Percentiles rank a stretch among this genome's conserved stretches.
phyloP scores from a whole-genome alignment of 768 basidiomycete species.

The Scleroderma bovista region DNA sequence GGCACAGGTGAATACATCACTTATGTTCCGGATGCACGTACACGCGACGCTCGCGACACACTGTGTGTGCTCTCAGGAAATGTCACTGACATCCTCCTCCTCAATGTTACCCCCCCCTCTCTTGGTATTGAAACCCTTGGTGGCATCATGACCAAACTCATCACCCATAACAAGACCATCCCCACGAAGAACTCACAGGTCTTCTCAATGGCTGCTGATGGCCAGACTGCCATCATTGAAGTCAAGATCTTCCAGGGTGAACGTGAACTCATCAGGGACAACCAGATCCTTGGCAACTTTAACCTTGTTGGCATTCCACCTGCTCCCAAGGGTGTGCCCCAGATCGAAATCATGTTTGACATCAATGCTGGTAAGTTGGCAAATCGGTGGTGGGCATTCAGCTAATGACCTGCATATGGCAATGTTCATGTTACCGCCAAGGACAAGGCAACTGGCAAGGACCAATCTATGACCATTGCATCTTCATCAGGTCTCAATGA shows the following conservation, averaged over 20 bases:
- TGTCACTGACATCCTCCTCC: constrained; percentile 90
- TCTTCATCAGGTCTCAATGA: constrained; percentile 95
- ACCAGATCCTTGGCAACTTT: constrained; percentile 96
- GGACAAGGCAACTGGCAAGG: constrained; percentile 87
- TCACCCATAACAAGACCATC: constrained; percentile 97
- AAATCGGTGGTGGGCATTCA: constrained; percentile 1
- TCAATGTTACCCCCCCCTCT: constrained; percentile 94
- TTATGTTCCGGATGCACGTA: constrained; percentile 91
- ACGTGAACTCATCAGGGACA: constrained; percentile 95
- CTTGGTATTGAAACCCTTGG: constrained; percentile 96
- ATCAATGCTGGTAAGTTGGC: constrained; percentile 71
- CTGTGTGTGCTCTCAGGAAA: constrained; percentile 90
- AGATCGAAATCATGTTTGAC: constrained; percentile 96
- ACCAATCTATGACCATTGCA: constrained; percentile 95
- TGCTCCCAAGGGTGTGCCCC: constrained; percentile 93
- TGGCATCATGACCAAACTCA: constrained; percentile 99
- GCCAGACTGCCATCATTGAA: constrained; percentile 99
- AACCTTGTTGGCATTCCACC: constrained; percentile 91
- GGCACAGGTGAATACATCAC: constrained; percentile 84
- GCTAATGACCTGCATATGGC: constrained; percentile 50
- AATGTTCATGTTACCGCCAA: constrained; percentile 97
- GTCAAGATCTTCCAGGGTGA: constrained; percentile 99
- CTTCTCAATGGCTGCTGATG: constrained; percentile 98
- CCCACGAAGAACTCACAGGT: constrained; percentile 99
- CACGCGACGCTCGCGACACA: constrained; percentile 85